Evolutionary conservation across 192 early-diverging fungal species (phyloP).

Genomic region (Cladochytrium replicatum): DNA sequence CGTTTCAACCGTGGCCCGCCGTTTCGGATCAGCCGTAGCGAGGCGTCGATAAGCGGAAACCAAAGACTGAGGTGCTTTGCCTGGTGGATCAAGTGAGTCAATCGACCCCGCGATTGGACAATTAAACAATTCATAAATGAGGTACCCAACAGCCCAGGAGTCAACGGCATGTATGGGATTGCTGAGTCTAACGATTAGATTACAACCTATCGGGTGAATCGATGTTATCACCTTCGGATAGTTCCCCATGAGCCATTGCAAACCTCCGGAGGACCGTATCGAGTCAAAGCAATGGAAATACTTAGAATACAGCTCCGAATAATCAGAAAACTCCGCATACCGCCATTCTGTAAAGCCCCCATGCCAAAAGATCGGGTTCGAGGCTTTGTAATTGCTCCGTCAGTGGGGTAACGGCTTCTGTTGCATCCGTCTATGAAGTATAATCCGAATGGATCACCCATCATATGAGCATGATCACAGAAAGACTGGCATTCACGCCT

Average conservation of each 20-base stretch:
- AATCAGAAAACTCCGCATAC: too few relatives aligned
- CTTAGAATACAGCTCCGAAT: too few relatives aligned
- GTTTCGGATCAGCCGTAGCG: constrained; percentile 45
- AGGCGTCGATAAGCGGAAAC: constrained; percentile 51
- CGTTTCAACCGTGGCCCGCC: constrained; percentile 49
- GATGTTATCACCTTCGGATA: constrained; percentile 41
- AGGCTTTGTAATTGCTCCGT: too few relatives aligned
- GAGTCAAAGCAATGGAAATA: too few relatives aligned
- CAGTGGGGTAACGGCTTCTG: too few relatives aligned
- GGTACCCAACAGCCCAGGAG: constrained; percentile 68
- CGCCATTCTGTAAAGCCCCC: constrained; percentile 86
- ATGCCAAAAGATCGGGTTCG: constrained; percentile 50
- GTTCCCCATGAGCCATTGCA: constrained; percentile 47
- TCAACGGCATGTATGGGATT: constrained; percentile 50
- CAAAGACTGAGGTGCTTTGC: constrained; percentile 39
- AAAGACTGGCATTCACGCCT: too few relatives aligned
- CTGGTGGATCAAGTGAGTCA: constrained; percentile 15
- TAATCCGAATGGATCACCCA: too few relatives aligned
- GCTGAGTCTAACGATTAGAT: constrained; percentile 5
- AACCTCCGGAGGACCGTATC: constrained; percentile 71
- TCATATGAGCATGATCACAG: too few relatives aligned
- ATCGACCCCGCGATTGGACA: constrained; percentile 25
- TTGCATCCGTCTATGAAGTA: too few relatives aligned
- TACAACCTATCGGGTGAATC: background rate
- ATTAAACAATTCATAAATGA: constrained; percentile 77